Base-by-base conservation (phyloP, 2,329 filamentous ascomycete species). In the Stylonectria norvegica region DNA sequence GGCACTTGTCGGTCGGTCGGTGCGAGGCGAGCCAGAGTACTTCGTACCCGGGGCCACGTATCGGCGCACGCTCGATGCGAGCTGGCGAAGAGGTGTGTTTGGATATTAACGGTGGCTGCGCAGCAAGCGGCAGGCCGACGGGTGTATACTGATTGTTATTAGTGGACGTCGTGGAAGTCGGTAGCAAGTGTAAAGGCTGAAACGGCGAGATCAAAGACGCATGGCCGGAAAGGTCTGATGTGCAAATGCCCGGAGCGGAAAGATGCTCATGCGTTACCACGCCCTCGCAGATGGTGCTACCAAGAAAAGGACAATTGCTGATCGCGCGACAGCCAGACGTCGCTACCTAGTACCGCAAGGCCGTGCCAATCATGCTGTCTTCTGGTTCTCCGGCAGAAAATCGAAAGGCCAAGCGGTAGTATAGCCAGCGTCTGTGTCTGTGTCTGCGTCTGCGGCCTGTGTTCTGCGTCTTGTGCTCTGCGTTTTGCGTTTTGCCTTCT, bases 191-290 rank as follows among this genome's bases (percentile, higher is more conserved):
- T 15, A 29, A 40, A 19, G 20, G 36, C 43, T 38, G 38, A 41
- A 43, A 45, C 42, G 37, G 30, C 30, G 34, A 43, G 29, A 39
- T 47, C 40, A 43, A 31, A 36, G 37, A 25, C 39, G 43, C 39
- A 48, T 43, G 38, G 25, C 44, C 34, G 33, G 20, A 33, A 27
- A 32, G 32, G 43, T 39, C 38, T 46, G 33, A 48, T 29, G 46
- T 25, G 40, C 38, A 42, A 49, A 31, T 53, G 48, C 44, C 34
- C 43, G 46, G 47, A 38, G 34, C 49, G 49, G 48, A 48, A 32
- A 42, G 34, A 43, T 48, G 50, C 52, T 49, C 46, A 43, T 57
- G 53, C 42, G 54, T 49, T 49, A 56, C 52, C 43, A 45, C 31
- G 36, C 28, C 9, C 42, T 53, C 40, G 41, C 42, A 50, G 43